Conservation (phyloP, 306 rosid genomes). For the Canavalia gladiata region DNA sequence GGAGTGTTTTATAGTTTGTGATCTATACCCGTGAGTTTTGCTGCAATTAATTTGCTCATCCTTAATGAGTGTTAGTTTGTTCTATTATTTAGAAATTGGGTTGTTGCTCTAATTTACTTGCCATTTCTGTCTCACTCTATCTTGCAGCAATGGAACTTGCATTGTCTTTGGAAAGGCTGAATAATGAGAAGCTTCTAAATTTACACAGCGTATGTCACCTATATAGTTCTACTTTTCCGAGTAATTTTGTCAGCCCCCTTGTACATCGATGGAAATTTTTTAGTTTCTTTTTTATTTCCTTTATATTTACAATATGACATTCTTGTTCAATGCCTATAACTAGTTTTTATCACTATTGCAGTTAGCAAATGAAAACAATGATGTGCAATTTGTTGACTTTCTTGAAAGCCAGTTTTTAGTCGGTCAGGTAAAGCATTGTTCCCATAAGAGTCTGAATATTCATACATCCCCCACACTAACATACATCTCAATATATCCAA, state of each 20-base stretch:
- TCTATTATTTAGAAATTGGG: background rate
- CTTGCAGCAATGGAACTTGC: constrained; percentile 59
- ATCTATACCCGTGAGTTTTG: too few species aligned
- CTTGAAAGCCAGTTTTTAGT: constrained; percentile 51
- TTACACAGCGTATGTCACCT: constrained; percentile 46
- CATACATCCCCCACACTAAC: too few species aligned
- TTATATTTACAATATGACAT: background rate
- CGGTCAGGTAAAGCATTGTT: constrained; percentile 45
- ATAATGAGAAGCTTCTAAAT: constrained; percentile 56
- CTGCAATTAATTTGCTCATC: background rate
- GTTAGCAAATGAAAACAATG: constrained; percentile 54
- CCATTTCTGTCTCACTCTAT: background rate
- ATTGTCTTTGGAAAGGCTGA: constrained; percentile 56
- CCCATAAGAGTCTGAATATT: too few species aligned
- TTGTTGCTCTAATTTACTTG: constrained; percentile 14
- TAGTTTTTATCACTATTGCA: constrained; percentile 37
- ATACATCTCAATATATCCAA: too few species aligned
- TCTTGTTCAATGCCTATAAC: background rate
- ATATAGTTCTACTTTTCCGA: background rate
- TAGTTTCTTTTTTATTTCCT: background rate
- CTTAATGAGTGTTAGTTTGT: background rate
- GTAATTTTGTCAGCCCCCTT: constrained; percentile 2
- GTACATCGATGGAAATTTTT: background rate
- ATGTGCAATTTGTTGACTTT: constrained; percentile 51
- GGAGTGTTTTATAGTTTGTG: too few species aligned